These are phyloP conservation scores for Aspergillus phoenicis DNA, from an alignment of 2,329 filamentous ascomycete species.

Conservation along the genomic window DNA sequence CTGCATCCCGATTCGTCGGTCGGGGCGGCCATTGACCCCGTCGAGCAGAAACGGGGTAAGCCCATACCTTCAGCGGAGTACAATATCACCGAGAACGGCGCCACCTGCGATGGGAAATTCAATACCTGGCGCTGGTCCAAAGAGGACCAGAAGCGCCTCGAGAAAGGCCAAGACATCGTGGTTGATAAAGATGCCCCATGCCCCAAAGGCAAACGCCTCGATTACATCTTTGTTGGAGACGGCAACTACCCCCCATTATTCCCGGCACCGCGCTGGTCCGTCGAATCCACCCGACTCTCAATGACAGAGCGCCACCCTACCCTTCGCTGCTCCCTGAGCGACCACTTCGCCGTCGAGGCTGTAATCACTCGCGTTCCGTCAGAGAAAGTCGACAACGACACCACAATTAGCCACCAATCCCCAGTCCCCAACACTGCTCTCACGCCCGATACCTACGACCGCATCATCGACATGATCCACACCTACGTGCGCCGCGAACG, in stretches of 20 bases:
- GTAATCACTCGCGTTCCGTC: slow-evolving; percentile 59
- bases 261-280: slow-evolving; percentile 61
- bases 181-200: slow-evolving; percentile 70
- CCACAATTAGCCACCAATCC: slow-evolving; percentile 6
- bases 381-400: too few relatives aligned
- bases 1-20: slow-evolving; percentile 82
- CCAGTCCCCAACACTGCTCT: slow-evolving; percentile 32
- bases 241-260: slow-evolving; percentile 42
- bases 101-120: slow-evolving; percentile 79
- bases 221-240: slow-evolving; percentile 86
- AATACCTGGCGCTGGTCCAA: slow-evolving; percentile 95
- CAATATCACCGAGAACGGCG: slow-evolving; percentile 79
- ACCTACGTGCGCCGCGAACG: slow-evolving; percentile 72
- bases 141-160: slow-evolving; percentile 67
- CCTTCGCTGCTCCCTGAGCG: slow-evolving; percentile 82
- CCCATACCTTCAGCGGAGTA: slow-evolving; percentile 74
- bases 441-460: slow-evolving; percentile 63
- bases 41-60: slow-evolving; percentile 66
- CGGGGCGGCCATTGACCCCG: slow-evolving; percentile 68
- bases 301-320: slow-evolving; percentile 81
- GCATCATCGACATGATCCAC: slow-evolving; percentile 71
- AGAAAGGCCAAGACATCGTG: slow-evolving; percentile 63
- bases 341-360: slow-evolving; percentile 90
- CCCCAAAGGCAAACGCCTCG: slow-evolving; percentile 78
- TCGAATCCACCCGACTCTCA: slow-evolving; percentile 71